Conservation (phyloP, 345 rosid species). For the Microcos paniculata region DNA sequence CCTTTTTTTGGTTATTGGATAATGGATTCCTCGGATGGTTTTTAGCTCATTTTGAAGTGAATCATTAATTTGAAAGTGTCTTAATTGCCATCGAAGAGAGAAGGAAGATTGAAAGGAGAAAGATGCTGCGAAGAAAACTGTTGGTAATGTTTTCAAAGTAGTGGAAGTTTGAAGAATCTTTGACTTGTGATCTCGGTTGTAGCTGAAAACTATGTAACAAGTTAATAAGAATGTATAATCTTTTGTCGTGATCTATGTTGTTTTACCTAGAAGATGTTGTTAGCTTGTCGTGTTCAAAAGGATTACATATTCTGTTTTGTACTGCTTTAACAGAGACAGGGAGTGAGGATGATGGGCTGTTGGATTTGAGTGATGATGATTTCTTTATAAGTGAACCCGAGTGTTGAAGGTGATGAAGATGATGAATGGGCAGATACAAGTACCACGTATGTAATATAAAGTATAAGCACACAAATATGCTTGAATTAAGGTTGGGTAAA, state of each 20-base stretch:
- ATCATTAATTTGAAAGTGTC: no score
- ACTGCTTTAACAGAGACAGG: constrained; percentile 73
- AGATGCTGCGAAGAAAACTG: not conserved
- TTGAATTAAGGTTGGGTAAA: no score
- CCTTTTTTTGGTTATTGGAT: no score
- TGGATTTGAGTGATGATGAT: constrained; percentile 96
- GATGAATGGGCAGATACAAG: constrained; percentile 98
- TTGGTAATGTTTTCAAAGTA: not conserved
- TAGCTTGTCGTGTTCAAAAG: not conserved
- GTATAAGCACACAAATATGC: no score
- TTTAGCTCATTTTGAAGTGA: no score
- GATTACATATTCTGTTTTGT: constrained; percentile 12
- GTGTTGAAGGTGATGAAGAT: constrained; percentile 98
- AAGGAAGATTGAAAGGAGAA: no score
- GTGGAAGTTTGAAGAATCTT: not conserved
- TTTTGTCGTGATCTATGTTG: not conserved
- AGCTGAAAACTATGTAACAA: not conserved
- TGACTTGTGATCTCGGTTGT: not conserved
- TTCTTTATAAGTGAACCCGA: constrained; percentile 85
- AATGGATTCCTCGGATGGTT: no score
- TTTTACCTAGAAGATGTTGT: constrained; percentile 1
- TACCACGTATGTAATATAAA: constrained; percentile 72
- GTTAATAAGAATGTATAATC: not conserved
- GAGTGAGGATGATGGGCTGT: constrained; percentile 95
- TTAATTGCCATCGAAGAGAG: no score